These are phyloP conservation scores for Monilinia polystroma DNA, from an alignment of 2,329 filamentous ascomycete genomes.

Conservation along the genomic window DNA sequence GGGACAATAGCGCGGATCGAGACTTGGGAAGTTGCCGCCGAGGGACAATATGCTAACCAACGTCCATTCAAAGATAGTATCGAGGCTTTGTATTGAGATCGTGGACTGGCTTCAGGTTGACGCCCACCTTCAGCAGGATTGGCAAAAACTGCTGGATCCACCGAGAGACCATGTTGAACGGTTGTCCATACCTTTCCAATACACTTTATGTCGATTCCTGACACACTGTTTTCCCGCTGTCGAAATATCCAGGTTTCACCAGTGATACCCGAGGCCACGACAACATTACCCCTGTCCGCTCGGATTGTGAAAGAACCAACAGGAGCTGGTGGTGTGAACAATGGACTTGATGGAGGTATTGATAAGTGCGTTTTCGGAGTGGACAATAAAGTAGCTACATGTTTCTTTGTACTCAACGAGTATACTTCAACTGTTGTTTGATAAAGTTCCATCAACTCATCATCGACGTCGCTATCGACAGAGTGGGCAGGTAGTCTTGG, in stretches of 20 bases:
- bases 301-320: conserved; percentile 72
- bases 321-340: conserved; percentile 67
- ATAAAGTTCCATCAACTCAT: conserved; percentile 56
- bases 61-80: conserved; percentile 68
- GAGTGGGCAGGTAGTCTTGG: conserved; percentile 43
- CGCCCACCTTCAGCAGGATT: conserved; percentile 36
- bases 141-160: conserved; percentile 33
- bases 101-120: conserved; percentile 45
- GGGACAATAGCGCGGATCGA: conserved; percentile 66
- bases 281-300: conserved; percentile 68
- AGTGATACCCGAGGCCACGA: conserved; percentile 75
- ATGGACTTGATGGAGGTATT: conserved; percentile 56
- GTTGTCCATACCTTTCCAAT: conserved; percentile 86
- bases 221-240: conserved; percentile 40
- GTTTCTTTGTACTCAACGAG: conserved; percentile 72
- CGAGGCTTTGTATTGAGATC: conserved; percentile 54
- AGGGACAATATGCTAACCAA: conserved; percentile 76
- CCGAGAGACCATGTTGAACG: conserved; percentile 61
- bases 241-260: conserved; percentile 83
- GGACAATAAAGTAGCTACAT: conserved; percentile 71
- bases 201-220: conserved; percentile 17
- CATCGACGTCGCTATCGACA: conserved; percentile 37
- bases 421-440: conserved; percentile 90
- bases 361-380: conserved; percentile 62
- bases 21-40: conserved; percentile 67